Evolutionary conservation across 305 asterid genomes (phyloP).

Genomic region (Withania somnifera): DNA sequence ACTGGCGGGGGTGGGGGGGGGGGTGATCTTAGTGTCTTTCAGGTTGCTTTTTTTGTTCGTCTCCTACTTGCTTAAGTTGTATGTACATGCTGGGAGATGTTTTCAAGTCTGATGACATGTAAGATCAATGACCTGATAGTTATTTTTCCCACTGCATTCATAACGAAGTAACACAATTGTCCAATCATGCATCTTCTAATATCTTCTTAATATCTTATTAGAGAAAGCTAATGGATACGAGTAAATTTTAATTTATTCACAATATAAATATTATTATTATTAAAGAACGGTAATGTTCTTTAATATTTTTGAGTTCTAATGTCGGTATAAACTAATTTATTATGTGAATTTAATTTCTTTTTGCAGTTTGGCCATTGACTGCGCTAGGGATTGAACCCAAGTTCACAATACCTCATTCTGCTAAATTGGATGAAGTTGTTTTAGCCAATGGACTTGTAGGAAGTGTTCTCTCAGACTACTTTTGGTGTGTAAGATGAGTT

Average conservation of each 20-base stretch:
- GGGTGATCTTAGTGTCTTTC: background rate
- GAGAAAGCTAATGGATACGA: background rate
- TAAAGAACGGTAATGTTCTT: background rate
- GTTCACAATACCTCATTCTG: slow-evolving; percentile 90
- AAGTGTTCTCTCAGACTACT: slow-evolving; percentile 92
- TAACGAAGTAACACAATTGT: background rate
- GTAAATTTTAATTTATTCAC: background rate
- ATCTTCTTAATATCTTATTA: background rate
- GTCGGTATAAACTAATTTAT: too few species aligned
- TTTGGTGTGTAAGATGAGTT: slow-evolving; percentile 45
- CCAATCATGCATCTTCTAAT: background rate
- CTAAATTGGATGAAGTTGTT: slow-evolving; percentile 86
- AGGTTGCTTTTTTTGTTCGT: background rate
- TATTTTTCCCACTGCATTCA: background rate
- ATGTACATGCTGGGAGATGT: background rate
- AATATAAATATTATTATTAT: background rate
- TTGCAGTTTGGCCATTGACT: slow-evolving; percentile 95
- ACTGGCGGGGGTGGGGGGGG: background rate
- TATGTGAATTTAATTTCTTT: background rate
- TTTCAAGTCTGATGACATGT: background rate
- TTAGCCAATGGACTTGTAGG: slow-evolving; percentile 88
- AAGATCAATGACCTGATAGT: background rate
- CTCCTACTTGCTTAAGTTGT: background rate
- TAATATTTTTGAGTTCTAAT: background rate
- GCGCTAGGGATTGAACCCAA: slow-evolving; percentile 95